Evolutionary conservation across 495 filamentous ascomycete species (phyloP).

Genomic region (Margaritispora aquatica): DNA sequence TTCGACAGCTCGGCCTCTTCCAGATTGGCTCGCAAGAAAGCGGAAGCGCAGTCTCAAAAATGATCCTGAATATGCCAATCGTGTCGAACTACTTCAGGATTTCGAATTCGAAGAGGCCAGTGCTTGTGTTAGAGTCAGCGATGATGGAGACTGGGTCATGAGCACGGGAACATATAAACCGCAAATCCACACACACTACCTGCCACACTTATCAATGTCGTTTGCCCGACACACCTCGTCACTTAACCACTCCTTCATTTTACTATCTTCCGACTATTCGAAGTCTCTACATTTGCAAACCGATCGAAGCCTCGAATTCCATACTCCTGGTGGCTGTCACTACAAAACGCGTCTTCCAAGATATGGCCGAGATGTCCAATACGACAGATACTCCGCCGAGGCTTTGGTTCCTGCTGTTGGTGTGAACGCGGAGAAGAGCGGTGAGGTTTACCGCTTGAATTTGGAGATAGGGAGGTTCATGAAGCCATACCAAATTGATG

Average conservation of each 20-base stretch:
- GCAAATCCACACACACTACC: conserved; percentile 91
- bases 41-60: conserved; percentile 91
- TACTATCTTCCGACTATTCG: conserved; percentile 90
- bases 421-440: conserved; percentile 72
- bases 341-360: conserved; percentile 81
- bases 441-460: conserved; percentile 90
- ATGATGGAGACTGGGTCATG: conserved; percentile 98
- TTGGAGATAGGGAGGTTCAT: conserved; percentile 88
- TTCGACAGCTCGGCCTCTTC: conserved; percentile 81
- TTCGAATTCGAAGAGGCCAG: conserved; percentile 99
- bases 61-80: conserved; percentile 85
- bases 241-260: conserved; percentile 87
- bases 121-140: conserved; percentile 80
- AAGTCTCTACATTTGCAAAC: conserved; percentile 92
- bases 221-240: conserved; percentile 89
- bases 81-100: conserved; percentile 92
- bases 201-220: conserved; percentile 87
- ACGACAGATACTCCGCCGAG: conserved; percentile 79
- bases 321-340: conserved; percentile 84
- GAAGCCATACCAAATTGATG: conserved; percentile 69
- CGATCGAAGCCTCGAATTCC: conserved; percentile 89
- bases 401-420: conserved; percentile 84
- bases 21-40: conserved; percentile 89
- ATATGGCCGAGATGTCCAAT: conserved; percentile 86
- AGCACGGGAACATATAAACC: conserved; percentile 93